Evolutionary conservation across 192 early-diverging fungal genomes (phyloP).

Genomic region (Cetraspora pellucida): DNA sequence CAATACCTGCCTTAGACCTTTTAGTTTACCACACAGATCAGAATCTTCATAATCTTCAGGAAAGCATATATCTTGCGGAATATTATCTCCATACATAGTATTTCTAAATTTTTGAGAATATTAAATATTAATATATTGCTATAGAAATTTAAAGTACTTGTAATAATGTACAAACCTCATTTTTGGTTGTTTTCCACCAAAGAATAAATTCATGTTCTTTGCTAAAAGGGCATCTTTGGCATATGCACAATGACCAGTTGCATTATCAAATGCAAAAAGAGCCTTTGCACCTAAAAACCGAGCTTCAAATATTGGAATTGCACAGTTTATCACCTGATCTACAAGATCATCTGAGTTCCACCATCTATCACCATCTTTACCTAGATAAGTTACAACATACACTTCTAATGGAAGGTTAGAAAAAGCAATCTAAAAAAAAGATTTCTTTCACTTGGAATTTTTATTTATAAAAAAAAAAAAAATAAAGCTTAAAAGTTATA

Average conservation of each 20-base stretch:
- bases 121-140: background rate
- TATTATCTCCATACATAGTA: background rate
- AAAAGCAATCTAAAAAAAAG: background rate
- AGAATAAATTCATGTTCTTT: slow-evolving; percentile 30
- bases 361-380: slow-evolving; percentile 14
- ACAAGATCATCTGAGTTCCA: slow-evolving; percentile 29
- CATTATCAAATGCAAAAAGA: slow-evolving; percentile 30
- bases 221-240: slow-evolving; percentile 25
- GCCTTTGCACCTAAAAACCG: slow-evolving; percentile 4
- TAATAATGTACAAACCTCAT: slow-evolving; percentile 7
- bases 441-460: background rate
- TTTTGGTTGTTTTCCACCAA: slow-evolving; percentile 24
- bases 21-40: background rate
- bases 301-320: slow-evolving; percentile 29
- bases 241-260: slow-evolving; percentile 2
- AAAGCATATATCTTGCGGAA: background rate
- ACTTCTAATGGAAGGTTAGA: background rate
- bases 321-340: slow-evolving; percentile 17
- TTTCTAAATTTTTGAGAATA: background rate
- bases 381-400: background rate
- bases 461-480: background rate
- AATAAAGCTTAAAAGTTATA: background rate
- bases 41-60: background rate
- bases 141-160: background rate
- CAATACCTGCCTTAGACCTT: background rate